A percentile compares a stretch with the other conserved stretches of the same genome.
Evolutionary conservation across 768 basidiomycete genomes (phyloP).

Genomic region (Porpolomopsis calyptriformis): DNA sequence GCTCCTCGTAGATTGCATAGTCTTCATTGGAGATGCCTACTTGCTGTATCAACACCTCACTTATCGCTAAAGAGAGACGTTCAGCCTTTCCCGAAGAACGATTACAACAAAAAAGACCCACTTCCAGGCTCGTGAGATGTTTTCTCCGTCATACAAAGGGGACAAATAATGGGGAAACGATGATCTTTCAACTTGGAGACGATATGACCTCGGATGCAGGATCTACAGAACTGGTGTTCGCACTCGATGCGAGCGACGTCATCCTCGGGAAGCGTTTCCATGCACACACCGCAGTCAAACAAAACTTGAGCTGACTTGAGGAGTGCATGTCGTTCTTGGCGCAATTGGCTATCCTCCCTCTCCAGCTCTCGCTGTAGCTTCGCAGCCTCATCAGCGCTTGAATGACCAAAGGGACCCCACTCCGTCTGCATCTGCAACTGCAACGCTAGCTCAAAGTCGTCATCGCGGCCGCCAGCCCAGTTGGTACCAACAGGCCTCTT

Average conservation of each 20-base stretch:
- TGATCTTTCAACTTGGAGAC: constrained; percentile 31
- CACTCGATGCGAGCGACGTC: constrained; percentile 32
- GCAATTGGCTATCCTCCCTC: constrained; percentile 29
- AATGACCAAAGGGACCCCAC: constrained; percentile 7
- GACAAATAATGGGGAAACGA: constrained; percentile 42
- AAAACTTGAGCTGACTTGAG: constrained; percentile 17
- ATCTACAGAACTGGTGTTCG: constrained; percentile 35
- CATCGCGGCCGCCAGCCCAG: constrained; percentile 9
- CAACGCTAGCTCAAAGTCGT: constrained; percentile 11
- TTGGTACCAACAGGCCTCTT: too few relatives aligned
- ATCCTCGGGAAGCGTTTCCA: constrained; percentile 29
- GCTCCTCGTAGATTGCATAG: constrained; percentile 30
- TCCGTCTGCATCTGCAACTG: constrained; percentile 14
- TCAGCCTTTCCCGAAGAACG: background rate
- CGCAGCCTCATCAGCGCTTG: constrained; percentile 16
- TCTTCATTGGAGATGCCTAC: constrained; percentile 36
- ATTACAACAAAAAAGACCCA: background rate
- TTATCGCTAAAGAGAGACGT: constrained; percentile 24
- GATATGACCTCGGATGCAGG: constrained; percentile 31
- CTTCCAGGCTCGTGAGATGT: constrained; percentile 3
- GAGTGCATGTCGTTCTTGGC: constrained; percentile 25
- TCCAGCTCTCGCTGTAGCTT: constrained; percentile 29
- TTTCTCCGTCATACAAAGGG: constrained; percentile 28
- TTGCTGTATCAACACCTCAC: constrained; percentile 26
- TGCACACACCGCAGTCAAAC: constrained; percentile 43